Conservation (phyloP, 2,329 filamentous ascomycete species). For the Aspergillus piperis region DNA sequence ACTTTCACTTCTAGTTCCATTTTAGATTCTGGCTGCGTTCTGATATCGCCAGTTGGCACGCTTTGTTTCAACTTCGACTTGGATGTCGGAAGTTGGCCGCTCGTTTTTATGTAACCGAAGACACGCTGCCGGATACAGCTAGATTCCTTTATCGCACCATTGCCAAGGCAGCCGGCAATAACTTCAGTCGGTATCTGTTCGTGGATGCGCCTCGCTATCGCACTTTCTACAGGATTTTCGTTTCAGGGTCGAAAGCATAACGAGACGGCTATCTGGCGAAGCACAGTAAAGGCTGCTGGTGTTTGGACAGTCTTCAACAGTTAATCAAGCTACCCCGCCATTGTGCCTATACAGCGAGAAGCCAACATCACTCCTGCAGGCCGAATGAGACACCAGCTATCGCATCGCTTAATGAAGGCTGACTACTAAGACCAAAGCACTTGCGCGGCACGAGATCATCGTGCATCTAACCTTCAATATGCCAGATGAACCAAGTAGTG, state of each 20-base stretch:
- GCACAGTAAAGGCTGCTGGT: too few relatives aligned
- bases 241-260: neutral
- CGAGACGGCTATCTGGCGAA: too few relatives aligned
- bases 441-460: neutral
- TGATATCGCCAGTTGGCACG: neutral
- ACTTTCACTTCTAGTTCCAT: too few relatives aligned
- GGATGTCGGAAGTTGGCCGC: neutral
- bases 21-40: neutral
- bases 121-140: neutral
- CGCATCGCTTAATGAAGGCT: neutral
- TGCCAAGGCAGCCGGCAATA: neutral
- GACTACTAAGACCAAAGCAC: too few relatives aligned
- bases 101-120: neutral
- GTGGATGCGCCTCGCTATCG: neutral
- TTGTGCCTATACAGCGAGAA: too few relatives aligned
- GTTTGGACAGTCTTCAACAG: too few relatives aligned
- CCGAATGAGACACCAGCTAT: neutral
- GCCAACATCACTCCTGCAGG: too few relatives aligned
- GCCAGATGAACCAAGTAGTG: constrained; percentile 17
- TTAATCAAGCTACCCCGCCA: too few relatives aligned
- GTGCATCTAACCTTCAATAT: constrained; percentile 10
- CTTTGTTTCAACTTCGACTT: neutral
- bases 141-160: neutral
- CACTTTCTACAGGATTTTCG: neutral
- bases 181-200: neutral